Evolutionary conservation across 2,329 filamentous ascomycete species (phyloP), one percentile per base, ranked within the genome.

Genomic region (Colletotrichum lindemuthianum): DNA sequence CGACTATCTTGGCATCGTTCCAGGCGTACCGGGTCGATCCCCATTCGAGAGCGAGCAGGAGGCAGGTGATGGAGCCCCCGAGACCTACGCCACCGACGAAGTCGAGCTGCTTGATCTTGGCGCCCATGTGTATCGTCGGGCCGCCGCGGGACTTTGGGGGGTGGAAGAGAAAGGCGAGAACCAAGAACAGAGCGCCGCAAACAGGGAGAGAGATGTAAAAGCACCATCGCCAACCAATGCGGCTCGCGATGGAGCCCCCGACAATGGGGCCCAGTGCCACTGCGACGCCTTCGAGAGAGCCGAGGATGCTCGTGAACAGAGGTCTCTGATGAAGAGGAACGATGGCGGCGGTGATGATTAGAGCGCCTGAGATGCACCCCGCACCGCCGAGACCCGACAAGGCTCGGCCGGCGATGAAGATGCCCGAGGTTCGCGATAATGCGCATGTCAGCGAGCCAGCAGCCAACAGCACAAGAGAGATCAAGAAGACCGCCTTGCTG

Each of bases 191-290:
- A 15, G 82, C 73, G 39, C 76, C 82, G 13, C 84, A 84, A 53
- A 87, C 78, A 8, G 85, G 85, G 11, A 87, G 78, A 66, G 87
- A 87, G 70, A 87, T 82, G 70, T 82, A 87, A 69, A 87, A 87
- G 70, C 85, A 86, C 85, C 85, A 84, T 55, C 78, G 37, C 47
- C 50, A 58, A 40, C 39, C 32, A 3, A 60, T 40, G 41, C 47
- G 49, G 36, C 48, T 60, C 4, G 58, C 50, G 13, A 60, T 53
- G 6, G 58, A 49, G 13, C 58, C 58, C 7, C 58, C 58, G 16
- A 60, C 54, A 15, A 60, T 47, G 13, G 58, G 58, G 2, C 58
- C 58, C 6, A 53, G 15, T 13, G 54, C 49, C 15, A 53, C 36
- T 1, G 48, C 48, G 16, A 60, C 41, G 16, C 41, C 50, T 88